These are phyloP conservation scores for Yamadazyma blattariae DNA, from an alignment of 1,139 yeast genomes.

Conservation along the genomic window DNA sequence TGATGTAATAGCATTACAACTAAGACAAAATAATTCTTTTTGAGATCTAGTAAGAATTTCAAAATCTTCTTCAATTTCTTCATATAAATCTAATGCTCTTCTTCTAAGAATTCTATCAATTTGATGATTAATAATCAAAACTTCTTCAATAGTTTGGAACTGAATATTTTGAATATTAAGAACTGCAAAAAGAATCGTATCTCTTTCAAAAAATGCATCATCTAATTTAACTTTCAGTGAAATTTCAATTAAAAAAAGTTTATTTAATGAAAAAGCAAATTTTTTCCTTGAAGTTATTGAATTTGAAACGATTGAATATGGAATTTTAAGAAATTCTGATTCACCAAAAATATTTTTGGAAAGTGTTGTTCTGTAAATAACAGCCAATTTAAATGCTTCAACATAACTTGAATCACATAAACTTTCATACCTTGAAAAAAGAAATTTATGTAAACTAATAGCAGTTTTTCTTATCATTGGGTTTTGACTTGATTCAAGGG, in stretches of 20 bases:
- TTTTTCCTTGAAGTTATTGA: constrained; percentile 46
- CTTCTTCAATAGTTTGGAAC: constrained; percentile 42
- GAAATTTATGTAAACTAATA: constrained; percentile 46
- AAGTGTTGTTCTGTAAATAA: constrained; percentile 35
- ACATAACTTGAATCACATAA: constrained; percentile 62
- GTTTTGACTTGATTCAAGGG: constrained; percentile 57
- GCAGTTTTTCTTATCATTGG: constrained; percentile 48
- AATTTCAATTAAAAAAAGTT: constrained; percentile 19
- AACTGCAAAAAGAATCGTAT: constrained; percentile 29
- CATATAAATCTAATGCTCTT: constrained; percentile 37
- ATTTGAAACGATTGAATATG: constrained; percentile 44
- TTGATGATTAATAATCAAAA: constrained; percentile 16
- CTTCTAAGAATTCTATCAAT: constrained; percentile 19
- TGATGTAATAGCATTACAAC: constrained; percentile 22
- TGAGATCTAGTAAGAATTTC: not conserved
- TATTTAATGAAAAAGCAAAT: constrained; percentile 32
- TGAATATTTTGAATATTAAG: constrained; percentile 37
- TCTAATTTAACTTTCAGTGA: constrained; percentile 7
- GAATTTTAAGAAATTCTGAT: constrained; percentile 19
- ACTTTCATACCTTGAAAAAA: constrained; percentile 68
- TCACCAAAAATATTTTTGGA: constrained; percentile 19
- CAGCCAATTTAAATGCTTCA: constrained; percentile 62
- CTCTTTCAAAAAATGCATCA: constrained; percentile 17
- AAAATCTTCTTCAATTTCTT: constrained; percentile 10
- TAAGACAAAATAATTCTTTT: constrained; percentile 10